These are phyloP conservation scores for Hymenoscyphus occultus DNA, from an alignment of 2,329 filamentous ascomycete genomes.

Conservation along the genomic window DNA sequence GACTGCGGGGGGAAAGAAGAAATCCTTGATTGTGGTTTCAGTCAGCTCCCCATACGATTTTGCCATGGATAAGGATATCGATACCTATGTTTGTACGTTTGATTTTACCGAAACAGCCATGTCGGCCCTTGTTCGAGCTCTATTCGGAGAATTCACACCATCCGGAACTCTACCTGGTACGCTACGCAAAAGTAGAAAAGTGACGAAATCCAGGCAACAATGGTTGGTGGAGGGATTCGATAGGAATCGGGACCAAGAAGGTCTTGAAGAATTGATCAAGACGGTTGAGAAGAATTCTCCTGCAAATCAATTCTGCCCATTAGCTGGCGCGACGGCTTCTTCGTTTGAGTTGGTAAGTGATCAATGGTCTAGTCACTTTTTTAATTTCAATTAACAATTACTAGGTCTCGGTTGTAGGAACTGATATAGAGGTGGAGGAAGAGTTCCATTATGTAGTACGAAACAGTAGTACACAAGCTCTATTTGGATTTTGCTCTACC, in stretches of 20 bases:
- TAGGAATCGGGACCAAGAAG: slow-evolving; percentile 69
- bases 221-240: slow-evolving; percentile 93
- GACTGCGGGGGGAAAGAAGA: slow-evolving; percentile 73
- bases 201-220: slow-evolving; percentile 84
- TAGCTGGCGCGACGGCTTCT: slow-evolving; percentile 66
- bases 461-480: slow-evolving; percentile 84
- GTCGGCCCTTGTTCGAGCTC: slow-evolving; percentile 74
- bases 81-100: slow-evolving; percentile 92
- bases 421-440: slow-evolving; percentile 64
- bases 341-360: slow-evolving; percentile 66
- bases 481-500: slow-evolving; percentile 90
- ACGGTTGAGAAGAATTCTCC: slow-evolving; percentile 65
- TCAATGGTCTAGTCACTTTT: too few species aligned
- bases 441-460: slow-evolving; percentile 86
- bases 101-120: slow-evolving; percentile 94
- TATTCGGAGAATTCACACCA: slow-evolving; percentile 72
- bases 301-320: slow-evolving; percentile 59
- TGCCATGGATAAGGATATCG: slow-evolving; percentile 84
- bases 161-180: slow-evolving; percentile 66
- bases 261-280: slow-evolving; percentile 72
- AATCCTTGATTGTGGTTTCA: slow-evolving; percentile 84
- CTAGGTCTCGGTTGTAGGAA: slow-evolving; percentile 14
- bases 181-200: slow-evolving; percentile 81
- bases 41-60: slow-evolving; percentile 97
- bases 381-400: neutral